These are phyloP conservation scores for Davidsoniella virescens DNA, from an alignment of 2,329 filamentous ascomycete species.

Conservation along the genomic window DNA sequence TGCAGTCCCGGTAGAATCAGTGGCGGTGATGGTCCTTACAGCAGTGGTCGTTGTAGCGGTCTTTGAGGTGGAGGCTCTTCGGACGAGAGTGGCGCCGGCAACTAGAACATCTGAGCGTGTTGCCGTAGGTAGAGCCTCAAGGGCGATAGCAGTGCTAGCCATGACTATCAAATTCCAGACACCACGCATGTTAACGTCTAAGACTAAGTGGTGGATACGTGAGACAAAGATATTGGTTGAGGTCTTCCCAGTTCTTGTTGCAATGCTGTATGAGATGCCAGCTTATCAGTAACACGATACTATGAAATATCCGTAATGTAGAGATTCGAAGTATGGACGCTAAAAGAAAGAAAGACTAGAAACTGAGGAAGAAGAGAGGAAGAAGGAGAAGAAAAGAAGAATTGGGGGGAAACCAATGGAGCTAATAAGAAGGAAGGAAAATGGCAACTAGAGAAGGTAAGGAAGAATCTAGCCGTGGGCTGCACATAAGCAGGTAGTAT, in stretches of 20 bases:
- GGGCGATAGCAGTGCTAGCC: too few species aligned
- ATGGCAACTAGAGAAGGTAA: neutral
- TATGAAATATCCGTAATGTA: neutral
- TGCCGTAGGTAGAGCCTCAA: too few species aligned
- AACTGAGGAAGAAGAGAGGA: neutral
- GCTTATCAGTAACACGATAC: too few species aligned
- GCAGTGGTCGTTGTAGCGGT: constrained; percentile 11
- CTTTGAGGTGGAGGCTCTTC: neutral
- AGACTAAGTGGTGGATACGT: too few species aligned
- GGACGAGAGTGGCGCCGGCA: too few species aligned
- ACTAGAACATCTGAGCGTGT: too few species aligned
- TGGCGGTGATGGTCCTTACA: neutral
- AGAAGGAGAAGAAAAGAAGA: constrained; percentile 3
- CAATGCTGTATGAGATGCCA: too few species aligned
- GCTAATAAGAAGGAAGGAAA: neutral
- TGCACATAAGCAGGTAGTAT: neutral
- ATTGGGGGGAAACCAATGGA: neutral
- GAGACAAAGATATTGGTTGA: too few species aligned
- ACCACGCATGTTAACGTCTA: too few species aligned
- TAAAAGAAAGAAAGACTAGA: neutral
- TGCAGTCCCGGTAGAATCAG: neutral
- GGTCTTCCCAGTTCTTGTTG: too few species aligned
- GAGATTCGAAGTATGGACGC: neutral
- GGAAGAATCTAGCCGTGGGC: neutral
- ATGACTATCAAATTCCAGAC: too few species aligned